These are phyloP conservation scores for Blastocystis sp. DNA, from an alignment of 352 stramenopile genomes.

Conservation along the genomic window DNA sequence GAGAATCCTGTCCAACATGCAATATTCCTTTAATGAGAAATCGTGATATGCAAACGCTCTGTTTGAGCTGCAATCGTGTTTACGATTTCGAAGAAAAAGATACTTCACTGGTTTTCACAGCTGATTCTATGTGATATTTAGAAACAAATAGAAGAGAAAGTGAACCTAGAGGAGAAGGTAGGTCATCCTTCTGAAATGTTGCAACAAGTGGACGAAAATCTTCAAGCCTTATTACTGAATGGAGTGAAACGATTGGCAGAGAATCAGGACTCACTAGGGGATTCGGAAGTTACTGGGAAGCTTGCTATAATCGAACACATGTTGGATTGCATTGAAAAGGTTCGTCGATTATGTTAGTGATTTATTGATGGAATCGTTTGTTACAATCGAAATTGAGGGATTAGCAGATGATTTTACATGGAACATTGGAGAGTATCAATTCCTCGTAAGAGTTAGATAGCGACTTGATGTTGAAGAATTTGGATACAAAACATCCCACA, in stretches of 20 bases:
- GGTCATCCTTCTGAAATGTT: neutral
- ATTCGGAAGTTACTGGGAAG: neutral
- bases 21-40: conserved; percentile 44
- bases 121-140: neutral
- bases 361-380: conserved; percentile 50
- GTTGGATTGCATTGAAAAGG: neutral
- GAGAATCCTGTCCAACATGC: neutral
- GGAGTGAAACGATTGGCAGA: neutral
- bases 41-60: neutral
- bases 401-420: neutral
- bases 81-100: neutral
- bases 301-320: conserved; percentile 11
- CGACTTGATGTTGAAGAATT: neutral
- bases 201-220: neutral
- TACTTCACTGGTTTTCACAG: neutral
- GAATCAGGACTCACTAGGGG: neutral
- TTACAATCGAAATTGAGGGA: conserved; percentile 53
- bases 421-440: neutral
- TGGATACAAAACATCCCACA: conserved; percentile 17
- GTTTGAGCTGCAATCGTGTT: conserved; percentile 20
- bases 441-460: neutral
- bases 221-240: neutral
- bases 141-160: neutral
- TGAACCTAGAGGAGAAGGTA: neutral
- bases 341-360: conserved; percentile 18